Evolutionary conservation across 306 rosid species (phyloP).

Genomic region (Hippophae tibetana): DNA sequence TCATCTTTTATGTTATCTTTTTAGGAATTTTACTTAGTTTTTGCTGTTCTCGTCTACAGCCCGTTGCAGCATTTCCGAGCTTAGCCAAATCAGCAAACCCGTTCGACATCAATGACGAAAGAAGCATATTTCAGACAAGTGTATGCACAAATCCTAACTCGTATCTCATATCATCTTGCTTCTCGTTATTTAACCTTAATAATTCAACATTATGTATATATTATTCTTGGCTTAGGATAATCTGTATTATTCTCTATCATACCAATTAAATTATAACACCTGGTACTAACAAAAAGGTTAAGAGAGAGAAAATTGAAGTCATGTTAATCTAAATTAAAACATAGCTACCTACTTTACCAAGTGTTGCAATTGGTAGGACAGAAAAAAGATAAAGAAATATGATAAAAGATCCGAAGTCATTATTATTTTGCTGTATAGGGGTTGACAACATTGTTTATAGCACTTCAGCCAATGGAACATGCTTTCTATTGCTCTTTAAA

Average conservation of each 20-base stretch:
- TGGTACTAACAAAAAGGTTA: no score
- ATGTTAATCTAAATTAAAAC: no score
- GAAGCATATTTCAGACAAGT: constrained; percentile 27
- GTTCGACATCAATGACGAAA: constrained; percentile 41
- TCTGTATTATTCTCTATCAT: no score
- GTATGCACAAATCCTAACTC: constrained; percentile 34
- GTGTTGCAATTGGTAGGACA: no score
- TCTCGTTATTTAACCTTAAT: not conserved
- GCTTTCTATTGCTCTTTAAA: not conserved
- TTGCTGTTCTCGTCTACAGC: constrained; percentile 34
- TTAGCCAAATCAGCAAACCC: constrained; percentile 47
- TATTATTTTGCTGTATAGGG: no score
- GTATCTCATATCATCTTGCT: not conserved
- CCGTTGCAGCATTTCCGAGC: constrained; percentile 26
- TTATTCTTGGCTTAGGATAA: not conserved
- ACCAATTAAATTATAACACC: no score
- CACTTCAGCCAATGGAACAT: not conserved
- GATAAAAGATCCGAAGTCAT: no score
- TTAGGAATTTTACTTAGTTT: constrained; percentile 14
- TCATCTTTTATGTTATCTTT: not conserved
- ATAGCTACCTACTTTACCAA: no score
- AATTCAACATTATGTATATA: not conserved
- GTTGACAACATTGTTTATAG: not conserved
- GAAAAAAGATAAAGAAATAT: no score
- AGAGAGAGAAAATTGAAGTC: no score